Percentiles rank a stretch among this genome's conserved stretches.
phyloP scores from a whole-genome alignment of 225 moss, liverwort and hornwort genomes.

The Sphagnum contortum region DNA sequence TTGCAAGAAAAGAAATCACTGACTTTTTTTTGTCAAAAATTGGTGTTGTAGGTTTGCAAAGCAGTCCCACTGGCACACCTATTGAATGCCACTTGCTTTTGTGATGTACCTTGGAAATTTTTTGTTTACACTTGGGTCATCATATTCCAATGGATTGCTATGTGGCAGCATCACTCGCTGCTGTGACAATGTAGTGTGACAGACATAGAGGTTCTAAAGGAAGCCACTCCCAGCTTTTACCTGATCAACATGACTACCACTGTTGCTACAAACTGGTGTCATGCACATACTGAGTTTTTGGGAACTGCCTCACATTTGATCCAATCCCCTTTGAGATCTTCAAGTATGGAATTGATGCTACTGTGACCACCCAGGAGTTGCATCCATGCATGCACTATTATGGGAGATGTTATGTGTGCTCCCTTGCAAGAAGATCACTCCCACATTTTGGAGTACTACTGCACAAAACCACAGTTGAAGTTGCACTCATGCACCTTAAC shows the following conservation, averaged over 20 bases:
- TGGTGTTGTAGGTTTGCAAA: conserved; percentile 70
- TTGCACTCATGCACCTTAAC: no score
- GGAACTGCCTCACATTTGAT: conserved; percentile 69
- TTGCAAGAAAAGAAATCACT: no score
- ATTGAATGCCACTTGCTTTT: conserved; percentile 58
- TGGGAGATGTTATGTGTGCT: no score
- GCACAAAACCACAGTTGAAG: background rate
- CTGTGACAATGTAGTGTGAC: conserved; percentile 68
- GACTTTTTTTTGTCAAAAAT: background rate
- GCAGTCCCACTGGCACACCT: conserved; percentile 84
- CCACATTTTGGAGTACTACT: background rate
- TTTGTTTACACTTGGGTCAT: no score
- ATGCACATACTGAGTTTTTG: conserved; percentile 76
- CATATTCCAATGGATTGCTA: no score
- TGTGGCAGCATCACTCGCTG: conserved; percentile 18
- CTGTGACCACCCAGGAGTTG: no score
- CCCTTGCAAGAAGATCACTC: background rate
- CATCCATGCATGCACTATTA: no score
- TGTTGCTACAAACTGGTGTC: conserved; percentile 57
- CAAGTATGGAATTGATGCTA: conserved; percentile 35
- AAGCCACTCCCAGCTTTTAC: conserved; percentile 84
- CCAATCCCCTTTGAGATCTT: conserved; percentile 55
- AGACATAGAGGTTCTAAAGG: conserved; percentile 75
- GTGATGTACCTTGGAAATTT: no score
- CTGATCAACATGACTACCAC: conserved; percentile 53